Evolutionary conservation across 306 rosid species (phyloP), one percentile per base, ranked within the genome.

Genomic region (Canavalia gladiata): DNA sequence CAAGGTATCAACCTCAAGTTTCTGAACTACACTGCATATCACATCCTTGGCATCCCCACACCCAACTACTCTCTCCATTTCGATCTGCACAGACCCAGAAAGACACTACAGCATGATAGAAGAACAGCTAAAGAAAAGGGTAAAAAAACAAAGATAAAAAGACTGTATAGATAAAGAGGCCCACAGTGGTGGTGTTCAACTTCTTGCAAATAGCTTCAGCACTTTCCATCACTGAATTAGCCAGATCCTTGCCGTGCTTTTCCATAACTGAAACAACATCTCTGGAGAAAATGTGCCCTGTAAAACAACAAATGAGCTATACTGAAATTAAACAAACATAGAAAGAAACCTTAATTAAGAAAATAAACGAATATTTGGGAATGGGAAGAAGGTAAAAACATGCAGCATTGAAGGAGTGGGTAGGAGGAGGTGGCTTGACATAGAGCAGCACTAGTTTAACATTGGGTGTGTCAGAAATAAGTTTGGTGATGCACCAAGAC

Each of bases 41-140:
- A 91, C 97, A 79, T 86, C 79, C 83, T 81, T 94, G 31, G 97
- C 93, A 52, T 91, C 97, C 72, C 95, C 98, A 2, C 75, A 89
- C 29, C 90, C 90, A 13, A 92, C 83, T 8, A 84, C 49, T 83
- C 85, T 91, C 86, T 87, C 94, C 33, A 91, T 71, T 8, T 81
- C 86, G 12, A 89, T 84, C 94, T 91, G 88, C 86, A 70, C 28
- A 33, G 50, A 18, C 43, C 56, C 57, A 18, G 25, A 18, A 18
- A 18, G 25, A 18, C 25, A 68, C 39, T 59, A 29, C 59, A 2
- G 42, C 25, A 29, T 13, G 12, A 47, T 34, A 8, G 2, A 68
- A 31, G 71, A 33, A 47, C 37, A 71, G 10, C 52, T 1, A 50
- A 45, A 45, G 0, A 10, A 52, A 51, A 12, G 49, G 28, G 37